Evolutionary conservation across 352 stramenopile genomes (phyloP), one percentile per base, ranked within the genome.

Genomic region (Globisporangium polare): DNA sequence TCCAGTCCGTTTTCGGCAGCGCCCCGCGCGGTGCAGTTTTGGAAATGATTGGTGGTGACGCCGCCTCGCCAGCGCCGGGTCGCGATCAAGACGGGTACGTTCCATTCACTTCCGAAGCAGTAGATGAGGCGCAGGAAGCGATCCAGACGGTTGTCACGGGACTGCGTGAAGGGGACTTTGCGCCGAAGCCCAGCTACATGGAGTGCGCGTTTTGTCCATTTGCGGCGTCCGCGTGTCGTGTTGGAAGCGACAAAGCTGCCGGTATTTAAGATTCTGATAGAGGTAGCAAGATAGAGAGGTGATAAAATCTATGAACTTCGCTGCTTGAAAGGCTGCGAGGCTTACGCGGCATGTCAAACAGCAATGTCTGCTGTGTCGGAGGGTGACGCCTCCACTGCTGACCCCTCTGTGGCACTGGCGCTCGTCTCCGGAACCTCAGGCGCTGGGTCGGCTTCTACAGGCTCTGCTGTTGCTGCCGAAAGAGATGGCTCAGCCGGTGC

Each of bases 131-230:
- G 5, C 59, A 80, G 39, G 63, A 66, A 2, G 68, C 74, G 0
- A 75, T 89, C 15, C 41, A 74, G 13, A 53, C 71, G n/a, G 75
- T 75, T 5, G 76, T 57, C 0, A 57, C 54, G 6, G 65, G 65
- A 2, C 73, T 94, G 42, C 77, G 77, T 20, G 33, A 55, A 0
- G 79, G 80, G 42, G 53, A 80, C 42, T 94, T 94, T 29, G 55
- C 73, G 8, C 72, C 80, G 0, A 80, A 56, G 29, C 85, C 85
- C 2, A 75, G 71, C 24, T 94, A 77, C 50, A 71, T 80, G 26
- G 77, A 83, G 60, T 94, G 85, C 24, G 68, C 69, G 5, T 91
- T 90, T 64, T 94, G 85, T 68, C 73, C 85, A 33, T 94, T 80
- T 60, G 80, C 78, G 35, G 72, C 62, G 3, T 92, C 80, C 33